Percentiles rank a stretch among this genome's conserved stretches.
Conservation (phyloP, 441 rosid genomes). For the Corymbia citriodora region DNA sequence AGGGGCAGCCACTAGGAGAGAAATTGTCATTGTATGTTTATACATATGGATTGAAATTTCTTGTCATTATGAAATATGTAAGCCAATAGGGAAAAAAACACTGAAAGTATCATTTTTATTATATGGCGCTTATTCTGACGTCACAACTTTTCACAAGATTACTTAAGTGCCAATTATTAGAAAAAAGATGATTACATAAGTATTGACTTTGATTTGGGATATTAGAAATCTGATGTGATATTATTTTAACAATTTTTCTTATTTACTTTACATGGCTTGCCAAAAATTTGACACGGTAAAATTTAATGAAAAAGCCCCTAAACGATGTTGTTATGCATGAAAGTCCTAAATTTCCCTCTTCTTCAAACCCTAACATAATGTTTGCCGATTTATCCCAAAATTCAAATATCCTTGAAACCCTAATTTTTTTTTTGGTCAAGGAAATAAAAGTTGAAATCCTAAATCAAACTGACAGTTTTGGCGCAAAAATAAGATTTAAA, state of each 20-base stretch:
- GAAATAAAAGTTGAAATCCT: no score
- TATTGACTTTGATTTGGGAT: not conserved
- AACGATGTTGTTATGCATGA: not conserved
- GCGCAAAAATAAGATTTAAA: no score
- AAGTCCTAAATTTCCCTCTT: not conserved
- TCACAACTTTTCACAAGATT: not conserved
- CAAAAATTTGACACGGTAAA: not conserved
- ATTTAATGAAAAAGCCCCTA: not conserved
- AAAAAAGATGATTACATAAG: not conserved
- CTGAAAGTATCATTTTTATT: not conserved
- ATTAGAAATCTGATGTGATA: fast-evolving
- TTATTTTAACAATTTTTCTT: not conserved
- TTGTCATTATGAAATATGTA: not conserved
- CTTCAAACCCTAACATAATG: not conserved
- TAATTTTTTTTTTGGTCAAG: no score
- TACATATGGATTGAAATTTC: not conserved
- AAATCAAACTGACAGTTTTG: no score
- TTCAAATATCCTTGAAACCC: not conserved
- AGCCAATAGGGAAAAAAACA: not conserved
- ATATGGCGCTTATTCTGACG: fast-evolving
- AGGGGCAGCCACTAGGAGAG: not conserved
- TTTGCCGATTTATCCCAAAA: no score
- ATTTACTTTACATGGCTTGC: fast-evolving
- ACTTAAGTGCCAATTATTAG: not conserved
- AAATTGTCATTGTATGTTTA: not conserved